Base-by-base conservation (phyloP, 352 stramenopile genomes). In the Peronospora belbahrii region DNA sequence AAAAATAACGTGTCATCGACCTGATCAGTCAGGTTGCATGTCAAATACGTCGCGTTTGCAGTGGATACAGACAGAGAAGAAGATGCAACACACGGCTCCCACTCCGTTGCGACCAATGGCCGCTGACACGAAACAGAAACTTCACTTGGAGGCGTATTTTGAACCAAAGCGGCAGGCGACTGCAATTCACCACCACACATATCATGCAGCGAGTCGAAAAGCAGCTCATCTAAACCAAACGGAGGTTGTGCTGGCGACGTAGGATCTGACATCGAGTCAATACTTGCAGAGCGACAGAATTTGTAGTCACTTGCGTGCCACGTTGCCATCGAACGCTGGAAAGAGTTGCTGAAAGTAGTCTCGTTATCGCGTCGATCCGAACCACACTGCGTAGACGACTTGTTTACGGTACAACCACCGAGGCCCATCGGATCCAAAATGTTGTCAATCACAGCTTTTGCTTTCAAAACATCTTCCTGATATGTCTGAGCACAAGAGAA, bases 391-490 rank as follows among this genome's bases (percentile, higher is more conserved):
- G 17, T 5, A 20, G 24, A 23, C 7, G 32, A 46, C 33, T 14
- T 41, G 27, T 40, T 46, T 19, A 23, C 10, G 25, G 17, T 30
- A 23, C 15, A 53, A 19, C 18, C 36, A 23, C 42, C 54, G 44
- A 67, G 52, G 22, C 53, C 59, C 59, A 67, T 54, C 4, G 59
- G 59, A 20, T 68, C 59, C 32, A 68, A 31, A 10, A 68, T 46
- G 22, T 48, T 64, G 14, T 64, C 44, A 13, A 68, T 53, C 28
- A 68, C 48, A 3, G 53, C 48, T 56, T 52, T 44, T 42, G 44
- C 56, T 42, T 43, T 42, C 3, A 42, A 2, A 13, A 67, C 11
- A 14, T 22, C 32, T 39, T 56, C 27, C 2, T 60, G 28, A 18
- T 55, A 55, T 14, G 48, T 51, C 8, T 41, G 36, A 0, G 32